Conservation (phyloP, 2,329 filamentous ascomycete genomes). For the Fusarium piperis region DNA sequence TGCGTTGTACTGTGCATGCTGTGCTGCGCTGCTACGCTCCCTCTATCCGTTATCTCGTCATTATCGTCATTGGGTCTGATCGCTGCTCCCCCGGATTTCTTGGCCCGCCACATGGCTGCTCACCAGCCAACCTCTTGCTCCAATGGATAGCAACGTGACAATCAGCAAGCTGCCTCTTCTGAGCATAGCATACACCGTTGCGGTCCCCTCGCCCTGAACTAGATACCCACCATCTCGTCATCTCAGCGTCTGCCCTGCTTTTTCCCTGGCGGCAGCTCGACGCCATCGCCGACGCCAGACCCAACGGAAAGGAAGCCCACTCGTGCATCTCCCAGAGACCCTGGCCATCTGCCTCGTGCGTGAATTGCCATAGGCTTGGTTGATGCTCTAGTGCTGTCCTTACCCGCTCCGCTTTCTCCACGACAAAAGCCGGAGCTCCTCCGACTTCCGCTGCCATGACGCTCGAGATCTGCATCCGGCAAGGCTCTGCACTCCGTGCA, state of each 20-base stretch:
- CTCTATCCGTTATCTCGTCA: constrained; percentile 1
- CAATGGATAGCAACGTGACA: constrained; percentile 1
- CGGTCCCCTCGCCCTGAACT: not conserved
- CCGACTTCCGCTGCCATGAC: constrained; percentile 14
- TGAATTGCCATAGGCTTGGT: constrained; percentile 18
- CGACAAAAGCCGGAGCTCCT: constrained; percentile 13
- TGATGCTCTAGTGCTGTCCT: constrained; percentile 4
- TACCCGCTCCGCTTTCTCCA: constrained; percentile 3
- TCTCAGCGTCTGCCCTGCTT: constrained; percentile 13
- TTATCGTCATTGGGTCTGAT: constrained; percentile 7
- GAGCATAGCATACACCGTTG: not conserved
- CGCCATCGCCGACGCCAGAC: constrained; percentile 16
- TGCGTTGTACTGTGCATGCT: not conserved
- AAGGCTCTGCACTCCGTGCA: not conserved
- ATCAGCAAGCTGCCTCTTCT: constrained; percentile 8
- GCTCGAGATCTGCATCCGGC: not conserved
- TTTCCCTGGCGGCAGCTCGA: constrained; percentile 26
- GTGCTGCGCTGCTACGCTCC: not conserved
- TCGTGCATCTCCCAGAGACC: not conserved
- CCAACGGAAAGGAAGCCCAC: constrained; percentile 16
- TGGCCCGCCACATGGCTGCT: constrained; percentile 16
- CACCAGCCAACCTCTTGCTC: not conserved
- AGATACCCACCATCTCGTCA: constrained; percentile 22
- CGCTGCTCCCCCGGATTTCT: constrained; percentile 22
- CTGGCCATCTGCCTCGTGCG: constrained; percentile 6